Evolutionary conservation across 1,284 basidiomycete genomes (phyloP).

Genomic region (Tetrapyrgos nigripes): DNA sequence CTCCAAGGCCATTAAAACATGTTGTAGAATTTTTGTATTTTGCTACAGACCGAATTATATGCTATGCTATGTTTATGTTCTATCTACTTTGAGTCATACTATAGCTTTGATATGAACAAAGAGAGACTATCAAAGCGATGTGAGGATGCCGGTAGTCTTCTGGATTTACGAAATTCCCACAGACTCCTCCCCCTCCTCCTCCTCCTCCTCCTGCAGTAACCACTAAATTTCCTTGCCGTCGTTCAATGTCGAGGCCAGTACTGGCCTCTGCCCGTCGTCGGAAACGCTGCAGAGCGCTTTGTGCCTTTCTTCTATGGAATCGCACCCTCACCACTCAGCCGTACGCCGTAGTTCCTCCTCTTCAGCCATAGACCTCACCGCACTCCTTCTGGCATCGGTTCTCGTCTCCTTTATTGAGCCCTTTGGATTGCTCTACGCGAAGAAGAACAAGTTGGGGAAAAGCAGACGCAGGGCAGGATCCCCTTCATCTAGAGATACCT

Average conservation of each 20-base stretch:
- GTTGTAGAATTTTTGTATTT: no score
- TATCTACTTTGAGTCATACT: no score
- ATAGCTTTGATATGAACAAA: no score
- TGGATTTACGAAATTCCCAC: slow-evolving; percentile 52
- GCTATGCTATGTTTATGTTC: no score
- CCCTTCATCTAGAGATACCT: slow-evolving; percentile 42
- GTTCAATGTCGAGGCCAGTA: no score
- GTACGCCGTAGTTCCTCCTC: slow-evolving; percentile 46
- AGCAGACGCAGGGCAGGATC: slow-evolving; percentile 45
- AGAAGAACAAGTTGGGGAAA: slow-evolving; percentile 65
- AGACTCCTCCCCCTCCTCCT: no score
- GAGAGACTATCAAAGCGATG: no score
- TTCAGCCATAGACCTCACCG: slow-evolving; percentile 63
- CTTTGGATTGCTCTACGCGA: slow-evolving; percentile 52
- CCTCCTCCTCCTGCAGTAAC: no score
- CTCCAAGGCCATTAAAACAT: background rate
- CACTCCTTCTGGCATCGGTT: slow-evolving; percentile 49
- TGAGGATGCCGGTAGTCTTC: no score
- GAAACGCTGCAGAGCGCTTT: background rate
- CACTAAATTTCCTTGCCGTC: no score
- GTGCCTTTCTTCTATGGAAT: slow-evolving; percentile 4
- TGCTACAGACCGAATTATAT: no score
- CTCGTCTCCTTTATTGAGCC: slow-evolving; percentile 55
- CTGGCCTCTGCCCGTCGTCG: no score
- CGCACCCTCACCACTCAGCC: slow-evolving; percentile 2